Evolutionary conservation across 2,329 filamentous ascomycete genomes (phyloP), one percentile per base, ranked within the genome.

Genomic region (Aspergillus caelatus): DNA sequence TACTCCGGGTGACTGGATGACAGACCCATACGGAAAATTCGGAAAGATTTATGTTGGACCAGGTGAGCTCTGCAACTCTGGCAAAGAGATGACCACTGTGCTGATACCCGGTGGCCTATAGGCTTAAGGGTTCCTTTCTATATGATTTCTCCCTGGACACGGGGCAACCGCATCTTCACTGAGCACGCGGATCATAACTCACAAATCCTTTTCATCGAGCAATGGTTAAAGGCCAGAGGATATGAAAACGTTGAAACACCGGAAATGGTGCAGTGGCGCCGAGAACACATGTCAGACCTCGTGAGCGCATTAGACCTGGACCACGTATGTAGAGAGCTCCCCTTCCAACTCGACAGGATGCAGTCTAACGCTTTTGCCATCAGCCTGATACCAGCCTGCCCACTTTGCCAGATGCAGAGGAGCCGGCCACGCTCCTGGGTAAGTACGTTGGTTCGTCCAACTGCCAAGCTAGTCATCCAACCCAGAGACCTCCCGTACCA

Each of bases 121-220:
- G 79, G 80, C 32, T 81, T 84, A 69, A 83, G 85, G 9, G 75
- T 86, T 2, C 84, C 84, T 0, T 83, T 86, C 64, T 83, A 83
- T 66, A 85, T 86, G 71, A 78, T 86, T 60, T 86, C 84, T 0
- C 84, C 84, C 0, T 86, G 82, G 79, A 86, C 84, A 0, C 82
- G 84, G 16, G 82, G 82, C 12, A 82, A 81, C 10, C 80, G 83
- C 26, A 83, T 86, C 2, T 85, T 84, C 65, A 84, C 83, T 0
- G 84, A 86, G 68, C 82, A 83, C 50, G 78, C 81, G 6, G 85
- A 86, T 67, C 85, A 86, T 71, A 85, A 80, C 65, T 86, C 84
- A 0, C 84, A 86, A 62, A 83, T 86, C 32, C 72, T 84, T 48
- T 86, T 86, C 66, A 69, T 86, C 1, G 84, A 86, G 70, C 72